Conservation (phyloP, 345 rosid species). For the Rhizophora apiculata region DNA sequence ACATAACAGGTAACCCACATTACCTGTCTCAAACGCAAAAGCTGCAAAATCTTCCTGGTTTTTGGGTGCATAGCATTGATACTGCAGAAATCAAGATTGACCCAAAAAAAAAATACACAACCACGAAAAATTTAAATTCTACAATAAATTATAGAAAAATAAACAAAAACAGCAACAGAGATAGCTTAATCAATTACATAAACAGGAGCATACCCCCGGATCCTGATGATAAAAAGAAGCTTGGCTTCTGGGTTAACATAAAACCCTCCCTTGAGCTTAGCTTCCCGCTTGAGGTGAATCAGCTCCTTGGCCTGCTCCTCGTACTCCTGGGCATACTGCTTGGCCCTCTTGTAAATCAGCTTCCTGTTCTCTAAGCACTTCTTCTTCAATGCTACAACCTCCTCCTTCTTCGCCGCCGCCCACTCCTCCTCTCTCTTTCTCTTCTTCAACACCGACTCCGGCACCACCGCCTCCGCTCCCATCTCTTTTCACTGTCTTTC, state of each 20-base stretch:
- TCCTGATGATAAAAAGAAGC: constrained; percentile 72
- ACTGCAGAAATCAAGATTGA: constrained; percentile 28
- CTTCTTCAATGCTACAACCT: constrained; percentile 43
- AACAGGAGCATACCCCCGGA: constrained; percentile 53
- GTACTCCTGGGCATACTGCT: constrained; percentile 60
- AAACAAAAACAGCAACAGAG: neutral
- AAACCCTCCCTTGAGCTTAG: constrained; percentile 80
- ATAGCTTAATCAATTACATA: neutral
- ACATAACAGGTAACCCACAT: neutral
- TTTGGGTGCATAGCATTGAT: constrained; percentile 90
- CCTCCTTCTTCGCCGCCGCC: constrained; percentile 50
- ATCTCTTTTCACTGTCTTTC: constrained; percentile 27
- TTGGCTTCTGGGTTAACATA: constrained; percentile 92
- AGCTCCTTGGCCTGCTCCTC: constrained; percentile 57
- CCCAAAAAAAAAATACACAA: neutral
- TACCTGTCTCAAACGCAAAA: constrained; percentile 93
- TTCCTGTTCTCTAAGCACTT: constrained; percentile 52
- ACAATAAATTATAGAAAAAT: neutral
- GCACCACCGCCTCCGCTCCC: constrained; percentile 53
- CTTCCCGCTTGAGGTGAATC: constrained; percentile 71
- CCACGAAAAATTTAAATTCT: neutral
- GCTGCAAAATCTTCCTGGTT: constrained; percentile 83
- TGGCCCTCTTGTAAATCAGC: constrained; percentile 54
- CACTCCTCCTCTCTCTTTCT: constrained; percentile 72
- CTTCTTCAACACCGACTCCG: constrained; percentile 81